Conservation (phyloP, 1,284 basidiomycete genomes). For the Rhodotorula mucilaginosa region DNA sequence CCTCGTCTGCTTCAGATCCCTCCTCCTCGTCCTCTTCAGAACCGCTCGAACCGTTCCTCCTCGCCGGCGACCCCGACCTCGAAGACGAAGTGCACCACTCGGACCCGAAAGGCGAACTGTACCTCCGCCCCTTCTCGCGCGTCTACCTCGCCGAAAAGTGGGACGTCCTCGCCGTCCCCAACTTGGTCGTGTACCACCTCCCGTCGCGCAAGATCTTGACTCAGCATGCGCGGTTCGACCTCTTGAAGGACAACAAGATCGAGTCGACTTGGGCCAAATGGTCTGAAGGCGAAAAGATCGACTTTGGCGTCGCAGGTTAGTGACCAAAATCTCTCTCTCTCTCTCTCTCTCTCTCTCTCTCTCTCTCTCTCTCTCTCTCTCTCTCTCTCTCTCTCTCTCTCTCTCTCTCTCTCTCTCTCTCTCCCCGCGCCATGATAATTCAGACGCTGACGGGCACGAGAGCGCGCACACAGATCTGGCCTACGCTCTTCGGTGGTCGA, state of each 20-base stretch:
- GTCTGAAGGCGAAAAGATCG: conserved; percentile 44
- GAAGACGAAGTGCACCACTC: conserved; percentile 44
- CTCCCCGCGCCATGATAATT: no score
- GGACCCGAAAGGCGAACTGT: conserved; percentile 44
- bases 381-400: no score
- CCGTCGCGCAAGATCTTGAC: conserved; percentile 45
- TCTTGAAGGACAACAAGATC: conserved; percentile 23
- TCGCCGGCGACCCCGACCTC: conserved; percentile 49
- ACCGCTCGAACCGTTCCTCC: conserved; percentile 47
- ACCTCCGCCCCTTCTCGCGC: conserved; percentile 49
- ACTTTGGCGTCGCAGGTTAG: conserved; percentile 41
- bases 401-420: no score
- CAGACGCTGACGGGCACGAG: no score
- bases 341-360: no score
- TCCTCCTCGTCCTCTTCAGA: conserved; percentile 6
- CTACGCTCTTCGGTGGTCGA: conserved; percentile 26
- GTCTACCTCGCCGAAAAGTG: conserved; percentile 50
- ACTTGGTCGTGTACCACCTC: conserved; percentile 48
- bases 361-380: no score
- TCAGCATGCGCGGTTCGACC: conserved; percentile 41
- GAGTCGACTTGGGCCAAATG: conserved; percentile 45
- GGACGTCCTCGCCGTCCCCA: conserved; percentile 46
- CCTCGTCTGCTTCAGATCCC: neutral
- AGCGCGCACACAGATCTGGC: conserved; percentile 16
- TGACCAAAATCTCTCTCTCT: neutral